Percentiles rank a stretch among this genome's conserved stretches.
Evolutionary conservation across 768 basidiomycete genomes (phyloP).

Genomic region (Jaapia argillacea): DNA sequence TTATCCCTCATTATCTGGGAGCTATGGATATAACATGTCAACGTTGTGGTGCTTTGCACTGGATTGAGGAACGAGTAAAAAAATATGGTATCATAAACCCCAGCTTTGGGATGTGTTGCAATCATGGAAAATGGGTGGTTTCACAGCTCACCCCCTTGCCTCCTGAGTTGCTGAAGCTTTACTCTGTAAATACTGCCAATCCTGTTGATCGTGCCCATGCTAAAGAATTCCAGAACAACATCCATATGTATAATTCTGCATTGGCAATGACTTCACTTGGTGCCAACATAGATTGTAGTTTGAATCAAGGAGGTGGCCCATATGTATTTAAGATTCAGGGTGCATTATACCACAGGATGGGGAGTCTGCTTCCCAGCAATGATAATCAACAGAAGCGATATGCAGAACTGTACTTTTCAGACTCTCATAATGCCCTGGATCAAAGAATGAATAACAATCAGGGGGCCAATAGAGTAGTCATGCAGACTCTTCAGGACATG

Average conservation of each 20-base stretch:
- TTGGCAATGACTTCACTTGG: slow-evolving; percentile 29
- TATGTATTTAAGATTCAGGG: slow-evolving; percentile 26
- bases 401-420: slow-evolving; percentile 32
- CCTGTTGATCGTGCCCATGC: slow-evolving; percentile 9
- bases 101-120: no score
- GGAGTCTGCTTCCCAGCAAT: slow-evolving; percentile 18
- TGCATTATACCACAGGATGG: slow-evolving; percentile 25
- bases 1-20: no score
- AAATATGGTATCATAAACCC: no score
- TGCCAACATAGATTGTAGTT: slow-evolving; percentile 17
- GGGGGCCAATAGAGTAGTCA: slow-evolving; percentile 1
- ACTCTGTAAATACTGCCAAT: no score
- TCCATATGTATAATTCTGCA: slow-evolving; percentile 31
- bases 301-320: slow-evolving; percentile 20
- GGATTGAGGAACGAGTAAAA: no score
- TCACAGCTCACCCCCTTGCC: no score
- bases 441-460: slow-evolving; percentile 8
- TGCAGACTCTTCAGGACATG: slow-evolving; percentile 7
- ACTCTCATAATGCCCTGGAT: slow-evolving; percentile 24
- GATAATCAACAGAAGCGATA: slow-evolving; percentile 18
- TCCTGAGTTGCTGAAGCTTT: no score
- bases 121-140: no score
- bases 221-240: slow-evolving; percentile 21
- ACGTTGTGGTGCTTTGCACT: no score
- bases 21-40: no score